Evolutionary conservation across 2,329 filamentous ascomycete genomes (phyloP).

Genomic region (Cryphonectria nitschkei): DNA sequence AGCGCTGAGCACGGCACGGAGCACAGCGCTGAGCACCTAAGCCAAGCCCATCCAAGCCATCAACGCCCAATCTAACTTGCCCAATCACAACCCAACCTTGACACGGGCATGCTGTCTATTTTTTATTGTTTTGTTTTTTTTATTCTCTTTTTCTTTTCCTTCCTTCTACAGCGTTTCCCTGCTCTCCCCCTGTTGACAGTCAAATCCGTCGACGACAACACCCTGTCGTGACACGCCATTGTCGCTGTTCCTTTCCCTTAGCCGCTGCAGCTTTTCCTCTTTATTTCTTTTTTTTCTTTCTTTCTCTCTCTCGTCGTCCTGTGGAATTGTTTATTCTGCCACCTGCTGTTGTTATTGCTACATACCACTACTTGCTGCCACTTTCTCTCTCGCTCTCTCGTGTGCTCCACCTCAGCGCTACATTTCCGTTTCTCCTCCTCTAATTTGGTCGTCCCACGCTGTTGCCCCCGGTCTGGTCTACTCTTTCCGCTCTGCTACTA

Average conservation of each 20-base stretch:
- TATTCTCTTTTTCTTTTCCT: background rate
- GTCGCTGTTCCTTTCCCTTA: background rate
- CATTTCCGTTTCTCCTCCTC: background rate
- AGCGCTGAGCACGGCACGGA: too few species aligned
- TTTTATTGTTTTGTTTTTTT: background rate
- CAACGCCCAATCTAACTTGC: background rate
- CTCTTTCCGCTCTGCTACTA: background rate
- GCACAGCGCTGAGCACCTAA: background rate
- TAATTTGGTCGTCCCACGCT: slow-evolving; percentile 9
- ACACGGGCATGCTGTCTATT: background rate
- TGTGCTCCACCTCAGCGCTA: slow-evolving; percentile 2
- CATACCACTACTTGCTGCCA: background rate
- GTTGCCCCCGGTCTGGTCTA: background rate
- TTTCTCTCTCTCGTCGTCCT: background rate
- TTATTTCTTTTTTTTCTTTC: too few species aligned
- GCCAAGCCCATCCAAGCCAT: background rate
- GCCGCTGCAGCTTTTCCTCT: background rate
- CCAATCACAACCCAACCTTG: slow-evolving; percentile 1
- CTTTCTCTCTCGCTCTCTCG: background rate
- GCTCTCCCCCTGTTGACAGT: background rate
- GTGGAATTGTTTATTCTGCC: background rate
- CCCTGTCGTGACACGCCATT: slow-evolving; percentile 2
- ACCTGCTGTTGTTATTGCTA: background rate
- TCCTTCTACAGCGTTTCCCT: background rate
- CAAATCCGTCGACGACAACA: background rate